These are phyloP conservation scores for Papiliotrema terrestris DNA, from an alignment of 1,284 basidiomycete genomes.

Conservation along the genomic window DNA sequence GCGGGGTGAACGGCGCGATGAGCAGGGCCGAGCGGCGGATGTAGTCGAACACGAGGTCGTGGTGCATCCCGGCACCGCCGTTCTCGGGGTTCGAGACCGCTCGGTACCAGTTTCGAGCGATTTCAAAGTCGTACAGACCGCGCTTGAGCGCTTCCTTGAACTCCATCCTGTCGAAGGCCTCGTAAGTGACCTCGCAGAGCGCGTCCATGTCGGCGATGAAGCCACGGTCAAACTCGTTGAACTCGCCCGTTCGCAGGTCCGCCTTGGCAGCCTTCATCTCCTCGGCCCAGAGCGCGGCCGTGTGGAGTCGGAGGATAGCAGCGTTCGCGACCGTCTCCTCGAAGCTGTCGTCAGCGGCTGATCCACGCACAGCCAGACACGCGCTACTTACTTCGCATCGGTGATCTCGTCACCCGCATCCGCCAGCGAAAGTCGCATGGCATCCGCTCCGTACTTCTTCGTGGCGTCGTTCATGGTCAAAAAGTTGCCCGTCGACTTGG, in stretches of 20 bases:
- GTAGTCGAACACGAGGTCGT: conserved; percentile 69
- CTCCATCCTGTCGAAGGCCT: conserved; percentile 78
- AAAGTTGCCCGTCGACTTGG: conserved; percentile 76
- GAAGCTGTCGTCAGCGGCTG: conserved; percentile 63
- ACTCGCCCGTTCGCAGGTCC: conserved; percentile 63
- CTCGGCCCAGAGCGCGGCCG: conserved; percentile 89
- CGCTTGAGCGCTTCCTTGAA: conserved; percentile 95
- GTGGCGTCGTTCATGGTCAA: conserved; percentile 50
- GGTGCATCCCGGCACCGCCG: conserved; percentile 74
- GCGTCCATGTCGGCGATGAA: conserved; percentile 92
- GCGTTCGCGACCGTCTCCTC: conserved; percentile 99
- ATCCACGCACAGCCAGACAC: not conserved
- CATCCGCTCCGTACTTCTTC: conserved; percentile 53
- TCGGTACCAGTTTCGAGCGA: conserved; percentile 91
- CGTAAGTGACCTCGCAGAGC: conserved; percentile 73
- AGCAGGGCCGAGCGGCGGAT: conserved; percentile 76
- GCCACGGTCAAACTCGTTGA: conserved; percentile 67
- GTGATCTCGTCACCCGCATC: conserved; percentile 97
- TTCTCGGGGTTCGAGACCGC: conserved; percentile 76
- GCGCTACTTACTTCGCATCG: conserved; percentile 55
- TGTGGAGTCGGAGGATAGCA: conserved; percentile 91
- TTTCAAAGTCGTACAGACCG: conserved; percentile 95
- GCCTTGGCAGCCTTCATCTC: conserved; percentile 64
- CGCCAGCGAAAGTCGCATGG: conserved; percentile 85
- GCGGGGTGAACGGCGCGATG: conserved; percentile 85